Percentiles rank a stretch among this genome's conserved stretches.
phyloP scores from a whole-genome alignment of 2,329 filamentous ascomycete species.

The Sodiomyces alkalinus region DNA sequence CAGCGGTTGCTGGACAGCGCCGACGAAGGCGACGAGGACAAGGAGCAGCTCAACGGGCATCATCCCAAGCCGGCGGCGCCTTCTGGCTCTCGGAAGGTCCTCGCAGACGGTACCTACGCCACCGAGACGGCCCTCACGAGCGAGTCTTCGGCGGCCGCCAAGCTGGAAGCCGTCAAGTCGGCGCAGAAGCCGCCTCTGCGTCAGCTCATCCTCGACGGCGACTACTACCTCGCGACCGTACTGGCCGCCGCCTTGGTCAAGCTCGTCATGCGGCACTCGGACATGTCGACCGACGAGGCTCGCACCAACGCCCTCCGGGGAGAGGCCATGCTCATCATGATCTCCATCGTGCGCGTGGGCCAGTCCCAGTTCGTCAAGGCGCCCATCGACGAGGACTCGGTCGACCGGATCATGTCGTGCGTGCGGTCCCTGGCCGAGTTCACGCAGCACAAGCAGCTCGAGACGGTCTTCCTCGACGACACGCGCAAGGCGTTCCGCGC shows the following conservation, averaged over 20 bases:
- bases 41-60: constrained; percentile 62
- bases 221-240: constrained; percentile 91
- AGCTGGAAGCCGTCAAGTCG: constrained; percentile 89
- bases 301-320: constrained; percentile 89
- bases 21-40: constrained; percentile 49
- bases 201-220: constrained; percentile 89
- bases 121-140: constrained; percentile 94
- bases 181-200: constrained; percentile 91
- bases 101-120: constrained; percentile 93
- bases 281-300: constrained; percentile 73
- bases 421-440: constrained; percentile 88
- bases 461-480: constrained; percentile 85
- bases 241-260: constrained; percentile 94
- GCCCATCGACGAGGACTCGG: constrained; percentile 91
- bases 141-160: constrained; percentile 76
- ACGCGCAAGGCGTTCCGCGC: constrained; percentile 90
- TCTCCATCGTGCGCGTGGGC: constrained; percentile 92
- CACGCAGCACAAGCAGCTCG: constrained; percentile 74
- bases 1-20: constrained; percentile 81
- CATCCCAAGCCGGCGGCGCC: constrained; percentile 61
- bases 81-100: constrained; percentile 75
- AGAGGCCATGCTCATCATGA: constrained; percentile 99
- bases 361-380: constrained; percentile 99
- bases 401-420: constrained; percentile 98
- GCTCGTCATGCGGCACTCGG: constrained; percentile 91